Evolutionary conservation across 2,329 filamentous ascomycete genomes (phyloP), one percentile per base, ranked within the genome.

Genomic region (Graphiopsis chlorocephala): DNA sequence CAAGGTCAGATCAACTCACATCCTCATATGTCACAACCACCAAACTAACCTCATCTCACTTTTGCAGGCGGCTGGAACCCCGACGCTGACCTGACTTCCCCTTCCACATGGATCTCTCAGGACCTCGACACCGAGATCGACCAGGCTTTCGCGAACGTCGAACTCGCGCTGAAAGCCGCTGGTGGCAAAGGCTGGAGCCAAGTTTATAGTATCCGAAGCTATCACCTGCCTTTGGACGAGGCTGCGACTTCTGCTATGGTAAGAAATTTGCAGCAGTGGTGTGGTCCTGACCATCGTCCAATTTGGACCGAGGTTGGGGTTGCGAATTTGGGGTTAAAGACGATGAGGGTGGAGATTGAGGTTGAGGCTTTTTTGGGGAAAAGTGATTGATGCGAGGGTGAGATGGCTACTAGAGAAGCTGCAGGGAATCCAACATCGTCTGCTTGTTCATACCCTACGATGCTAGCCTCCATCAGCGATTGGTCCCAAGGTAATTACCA

Each of bases 301-400:
- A 75, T 85, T 1, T 85, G 82, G 82, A 88, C 85, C 0, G 78
- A 75, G 64, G 74, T 88, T 15, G 84, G 82, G 0, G 85, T 88
- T 1, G 68, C 75, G 1, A 69, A 75, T 35, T 71, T 88, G 7
- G 84, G 76, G 0, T 72, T 78, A 64, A 78, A 80, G 29, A 79
- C 78, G 33, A 88, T 88, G 85, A 72, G 77, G 25, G 79, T 88
- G 3, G 85, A 88, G 75, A 84, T 88, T 72, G 85, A 88, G 72
- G 84, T 85, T 38, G 64, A 66, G 38, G 70, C 71, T 26, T 63
- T 66, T 63, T 62, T 57, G 1, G 33, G 26, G 25, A 31, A 15
- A 11, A 26, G 8, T 45, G 38, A 45, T 20, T 45, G n/a, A n/a
- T 20, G 10, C 17, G 38, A 45, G 38, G n/a, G 11, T 45, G 38